Conservation (phyloP, 2,329 filamentous ascomycete species). For the Elsinoe fawcettii region DNA sequence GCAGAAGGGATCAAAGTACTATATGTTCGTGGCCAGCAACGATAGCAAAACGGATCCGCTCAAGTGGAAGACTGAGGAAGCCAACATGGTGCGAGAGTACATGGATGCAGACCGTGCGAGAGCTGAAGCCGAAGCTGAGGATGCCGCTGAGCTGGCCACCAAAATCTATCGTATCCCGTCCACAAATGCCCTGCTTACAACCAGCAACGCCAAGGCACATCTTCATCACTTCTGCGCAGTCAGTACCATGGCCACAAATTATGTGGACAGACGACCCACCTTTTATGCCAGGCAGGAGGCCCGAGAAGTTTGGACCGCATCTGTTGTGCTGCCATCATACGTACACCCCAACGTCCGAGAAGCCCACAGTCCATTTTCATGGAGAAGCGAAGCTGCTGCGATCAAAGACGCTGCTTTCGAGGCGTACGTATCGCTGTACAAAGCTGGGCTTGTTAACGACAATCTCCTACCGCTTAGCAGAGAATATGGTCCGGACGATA, state of each 20-base stretch:
- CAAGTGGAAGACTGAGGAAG: slow-evolving; percentile 64
- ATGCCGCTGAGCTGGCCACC: slow-evolving; percentile 29
- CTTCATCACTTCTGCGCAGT: slow-evolving; percentile 69
- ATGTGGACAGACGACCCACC: slow-evolving; percentile 58
- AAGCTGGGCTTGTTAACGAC: slow-evolving; percentile 66
- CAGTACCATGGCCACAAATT: slow-evolving; percentile 49
- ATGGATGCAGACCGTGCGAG: slow-evolving; percentile 52
- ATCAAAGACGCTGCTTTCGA: slow-evolving; percentile 76
- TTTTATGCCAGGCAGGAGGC: slow-evolving; percentile 45
- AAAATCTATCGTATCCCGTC: not conserved
- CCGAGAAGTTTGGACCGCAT: slow-evolving; percentile 42
- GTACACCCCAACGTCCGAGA: slow-evolving; percentile 43
- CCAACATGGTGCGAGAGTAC: slow-evolving; percentile 39
- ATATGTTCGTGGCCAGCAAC: slow-evolving; percentile 41
- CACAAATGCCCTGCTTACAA: slow-evolving; percentile 57
- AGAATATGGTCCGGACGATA: slow-evolving; percentile 19
- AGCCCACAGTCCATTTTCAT: slow-evolving; percentile 49
- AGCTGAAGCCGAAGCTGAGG: slow-evolving; percentile 36
- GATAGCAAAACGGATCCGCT: slow-evolving; percentile 29
- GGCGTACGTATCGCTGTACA: slow-evolving; percentile 63
- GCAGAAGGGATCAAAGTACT: slow-evolving; percentile 48
- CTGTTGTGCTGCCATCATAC: slow-evolving; percentile 62
- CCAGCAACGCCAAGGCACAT: slow-evolving; percentile 67
- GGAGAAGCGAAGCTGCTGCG: slow-evolving; percentile 64
- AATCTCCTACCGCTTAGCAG: slow-evolving; percentile 59